Base-by-base conservation (phyloP, 1,284 basidiomycete species). In the Pseudozyma tsukubaensis region DNA sequence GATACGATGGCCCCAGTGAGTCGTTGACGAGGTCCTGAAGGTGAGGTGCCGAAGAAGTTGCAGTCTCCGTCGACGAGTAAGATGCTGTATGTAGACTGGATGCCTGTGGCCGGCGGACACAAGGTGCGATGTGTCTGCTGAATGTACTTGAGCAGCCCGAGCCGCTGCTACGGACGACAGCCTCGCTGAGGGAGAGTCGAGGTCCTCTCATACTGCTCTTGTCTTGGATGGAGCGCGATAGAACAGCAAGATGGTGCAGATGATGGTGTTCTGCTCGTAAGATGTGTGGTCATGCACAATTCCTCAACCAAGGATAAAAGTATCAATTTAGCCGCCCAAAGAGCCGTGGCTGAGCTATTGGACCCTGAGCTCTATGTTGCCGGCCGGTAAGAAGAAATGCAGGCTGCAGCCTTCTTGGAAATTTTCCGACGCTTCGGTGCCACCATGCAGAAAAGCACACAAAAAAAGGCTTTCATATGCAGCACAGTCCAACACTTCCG, bases 321-420 rank as follows among this genome's bases (percentile, higher is more conserved):
- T n/a, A n/a, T 21, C 14, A n/a, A 45, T 59, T 49, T 50, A 18
- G 50, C 58, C 53, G 34, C 49, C 32, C 59, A 60, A 53, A 21
- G 50, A 48, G 59, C 54, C 65, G 54, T 35, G 7, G 18, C 11
- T 32, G 14, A n/a, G 24, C 24, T 3, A 29, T 47, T 47, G 37
- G 37, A 39, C 45, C 19, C 18, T 47, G 19, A 29, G 24, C 24
- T 29, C 24, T 29, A 6, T 21, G 3, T 16, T 24, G 16, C 29
- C 70, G 70, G 70, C 64, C 70, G 70, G 53, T 67, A 67, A 66
- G 64, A 72, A 72, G 70, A 66, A 56, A 34, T 16, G 11, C 3
- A 40, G 18, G 14, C 13, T 9, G 35, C 43, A 48, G 13, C 12
- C 16, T 1, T 29, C n/a, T 5, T 24, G 29, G 44, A 52, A 48